Percentiles rank a stretch among this genome's conserved stretches.
Evolutionary conservation across 495 filamentous ascomycete species (phyloP).

Genomic region (Penicillium macrosclerotiorum): DNA sequence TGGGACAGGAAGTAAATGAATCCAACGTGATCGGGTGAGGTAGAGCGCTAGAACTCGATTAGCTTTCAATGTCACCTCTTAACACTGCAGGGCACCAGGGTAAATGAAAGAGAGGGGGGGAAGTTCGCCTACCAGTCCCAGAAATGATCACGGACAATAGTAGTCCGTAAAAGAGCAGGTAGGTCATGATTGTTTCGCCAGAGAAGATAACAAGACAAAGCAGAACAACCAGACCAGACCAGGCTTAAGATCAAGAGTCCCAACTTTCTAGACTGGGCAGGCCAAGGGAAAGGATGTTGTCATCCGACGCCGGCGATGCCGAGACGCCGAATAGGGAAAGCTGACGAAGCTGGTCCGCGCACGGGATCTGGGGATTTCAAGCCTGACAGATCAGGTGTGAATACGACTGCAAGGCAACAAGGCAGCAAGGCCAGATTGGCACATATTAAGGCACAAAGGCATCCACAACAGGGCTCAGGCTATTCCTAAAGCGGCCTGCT

Average conservation of each 20-base stretch:
- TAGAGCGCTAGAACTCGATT: slow-evolving; percentile 56
- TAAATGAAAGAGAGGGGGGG: neutral
- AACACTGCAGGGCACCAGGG: neutral
- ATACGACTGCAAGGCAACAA: neutral
- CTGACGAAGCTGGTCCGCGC: too few relatives aligned
- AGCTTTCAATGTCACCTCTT: too few relatives aligned
- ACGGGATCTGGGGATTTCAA: too few relatives aligned
- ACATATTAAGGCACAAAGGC: neutral
- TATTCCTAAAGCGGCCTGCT: slow-evolving; percentile 43
- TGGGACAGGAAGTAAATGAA: slow-evolving; percentile 56
- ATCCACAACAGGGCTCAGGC: too few relatives aligned
- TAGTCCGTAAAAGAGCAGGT: slow-evolving; percentile 75
- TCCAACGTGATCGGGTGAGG: slow-evolving; percentile 76
- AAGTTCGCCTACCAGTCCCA: slow-evolving; percentile 51
- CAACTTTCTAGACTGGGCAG: neutral
- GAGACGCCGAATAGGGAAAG: slow-evolving; percentile 6
- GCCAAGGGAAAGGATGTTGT: neutral
- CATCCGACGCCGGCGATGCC: slow-evolving; percentile 5
- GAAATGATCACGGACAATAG: slow-evolving; percentile 61
- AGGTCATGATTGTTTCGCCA: slow-evolving; percentile 48
- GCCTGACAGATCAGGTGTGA: neutral
- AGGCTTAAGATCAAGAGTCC: too few relatives aligned
- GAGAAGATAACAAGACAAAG: too few relatives aligned
- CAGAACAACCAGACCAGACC: too few relatives aligned
- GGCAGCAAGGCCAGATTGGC: neutral